Conservation (phyloP, 139 green algal species). For the Limnomonas spitsbergensis region DNA sequence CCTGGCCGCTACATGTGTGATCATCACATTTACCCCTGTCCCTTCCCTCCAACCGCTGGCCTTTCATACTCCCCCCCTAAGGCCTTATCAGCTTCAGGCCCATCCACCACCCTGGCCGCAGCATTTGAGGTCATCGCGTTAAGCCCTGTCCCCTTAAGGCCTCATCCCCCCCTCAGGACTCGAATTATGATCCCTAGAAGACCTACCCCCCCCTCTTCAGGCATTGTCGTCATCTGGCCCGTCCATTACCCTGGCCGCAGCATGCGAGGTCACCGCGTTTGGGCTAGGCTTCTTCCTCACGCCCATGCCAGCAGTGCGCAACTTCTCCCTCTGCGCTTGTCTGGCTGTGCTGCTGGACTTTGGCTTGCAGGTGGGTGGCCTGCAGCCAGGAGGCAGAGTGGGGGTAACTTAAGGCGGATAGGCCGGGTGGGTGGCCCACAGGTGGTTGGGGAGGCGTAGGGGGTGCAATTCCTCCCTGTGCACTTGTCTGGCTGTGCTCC, state of each 20-base stretch:
- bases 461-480: conserved; percentile 79
- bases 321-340: conserved; percentile 79
- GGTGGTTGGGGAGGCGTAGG: too few species aligned
- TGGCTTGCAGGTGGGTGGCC: conserved; percentile 70
- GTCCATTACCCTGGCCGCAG: conserved; percentile 82
- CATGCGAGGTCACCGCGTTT: conserved; percentile 75
- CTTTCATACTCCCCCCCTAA: too few species aligned
- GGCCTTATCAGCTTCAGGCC: conserved; percentile 71
- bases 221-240: conserved; percentile 75
- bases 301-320: conserved; percentile 79
- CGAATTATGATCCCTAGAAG: too few species aligned
- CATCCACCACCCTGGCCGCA: conserved; percentile 84
- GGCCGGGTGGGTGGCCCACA: too few species aligned
- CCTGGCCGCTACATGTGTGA: too few species aligned
- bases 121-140: conserved; percentile 74
- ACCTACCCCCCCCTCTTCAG: too few species aligned
- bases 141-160: too few species aligned
- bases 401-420: background rate
- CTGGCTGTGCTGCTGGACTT: conserved; percentile 82
- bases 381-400: background rate
- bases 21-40: too few species aligned
- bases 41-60: too few species aligned
- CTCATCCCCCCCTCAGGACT: too few species aligned
- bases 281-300: conserved; percentile 63
- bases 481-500: conserved; percentile 69